These are phyloP conservation scores for Penicillium brasilianum DNA, from an alignment of 2,329 filamentous ascomycete genomes.

Conservation along the genomic window DNA sequence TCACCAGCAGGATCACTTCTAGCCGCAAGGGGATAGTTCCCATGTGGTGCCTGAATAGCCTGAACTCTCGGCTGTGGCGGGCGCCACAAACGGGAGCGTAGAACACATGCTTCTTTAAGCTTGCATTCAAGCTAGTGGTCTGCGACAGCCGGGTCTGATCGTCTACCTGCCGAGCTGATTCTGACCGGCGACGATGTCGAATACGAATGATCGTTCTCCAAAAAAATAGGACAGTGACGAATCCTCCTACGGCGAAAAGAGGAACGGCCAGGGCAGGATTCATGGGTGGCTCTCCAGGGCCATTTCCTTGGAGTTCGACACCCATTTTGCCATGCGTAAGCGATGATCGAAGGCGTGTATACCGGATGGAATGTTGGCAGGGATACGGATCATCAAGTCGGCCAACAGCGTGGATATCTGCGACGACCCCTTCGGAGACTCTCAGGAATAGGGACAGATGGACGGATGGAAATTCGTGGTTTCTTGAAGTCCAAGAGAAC, in stretches of 20 bases:
- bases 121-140: slow-evolving; percentile 23
- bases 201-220: slow-evolving; percentile 32
- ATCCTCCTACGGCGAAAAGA: slow-evolving; percentile 35
- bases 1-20: slow-evolving; percentile 69
- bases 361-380: slow-evolving; percentile 1
- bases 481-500: slow-evolving; percentile 1
- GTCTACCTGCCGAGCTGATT: slow-evolving; percentile 22
- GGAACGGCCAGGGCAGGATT: slow-evolving; percentile 39
- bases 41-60: slow-evolving; percentile 68
- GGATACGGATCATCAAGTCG: slow-evolving; percentile 19
- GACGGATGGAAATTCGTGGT: not conserved
- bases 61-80: slow-evolving; percentile 74
- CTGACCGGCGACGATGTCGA: slow-evolving; percentile 32
- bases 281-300: slow-evolving; percentile 37
- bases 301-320: slow-evolving; percentile 36
- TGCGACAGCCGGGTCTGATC: slow-evolving; percentile 31
- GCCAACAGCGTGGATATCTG: slow-evolving; percentile 18
- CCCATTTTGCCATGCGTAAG: slow-evolving; percentile 35
- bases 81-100: slow-evolving; percentile 71
- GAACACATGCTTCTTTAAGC: slow-evolving; percentile 48
- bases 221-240: slow-evolving; percentile 32
- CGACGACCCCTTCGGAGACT: slow-evolving; percentile 19
- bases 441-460: not conserved
- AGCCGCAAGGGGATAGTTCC: slow-evolving; percentile 76
- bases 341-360: slow-evolving; percentile 3